A percentile compares a stretch with the other conserved stretches of the same genome.
These are phyloP conservation scores for Saxophila tyrrhenica DNA, from an alignment of 495 filamentous ascomycete species.

Conservation along the genomic window DNA sequence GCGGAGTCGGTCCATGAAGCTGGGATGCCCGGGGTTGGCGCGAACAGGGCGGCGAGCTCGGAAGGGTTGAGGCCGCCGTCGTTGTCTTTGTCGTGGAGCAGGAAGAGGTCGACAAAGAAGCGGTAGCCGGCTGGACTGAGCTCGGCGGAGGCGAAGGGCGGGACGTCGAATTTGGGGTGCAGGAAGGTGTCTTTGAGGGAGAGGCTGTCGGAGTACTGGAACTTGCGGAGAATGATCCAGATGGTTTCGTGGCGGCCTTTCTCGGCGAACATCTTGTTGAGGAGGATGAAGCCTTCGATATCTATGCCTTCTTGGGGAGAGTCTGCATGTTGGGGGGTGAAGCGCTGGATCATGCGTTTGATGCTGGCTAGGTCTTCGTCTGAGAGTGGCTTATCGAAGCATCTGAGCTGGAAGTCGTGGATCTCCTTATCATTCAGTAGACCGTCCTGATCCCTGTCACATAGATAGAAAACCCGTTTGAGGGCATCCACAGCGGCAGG, in stretches of 20 bases:
- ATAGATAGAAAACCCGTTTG: constrained; percentile 85
- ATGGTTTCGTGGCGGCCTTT: constrained; percentile 98
- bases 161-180: constrained; percentile 90
- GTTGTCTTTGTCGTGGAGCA: constrained; percentile 92
- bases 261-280: constrained; percentile 93
- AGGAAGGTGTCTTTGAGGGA: constrained; percentile 82
- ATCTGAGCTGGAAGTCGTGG: constrained; percentile 76
- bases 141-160: constrained; percentile 81
- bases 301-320: constrained; percentile 60
- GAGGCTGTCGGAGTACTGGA: constrained; percentile 90
- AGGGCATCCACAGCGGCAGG: constrained; percentile 76
- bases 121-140: constrained; percentile 89
- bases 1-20: constrained; percentile 70
- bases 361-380: constrained; percentile 75
- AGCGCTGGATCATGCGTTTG: constrained; percentile 59
- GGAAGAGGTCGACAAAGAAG: constrained; percentile 94
- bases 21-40: constrained; percentile 83
- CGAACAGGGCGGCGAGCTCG: constrained; percentile 77
- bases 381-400: constrained; percentile 74
- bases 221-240: constrained; percentile 91
- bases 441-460: constrained; percentile 94
- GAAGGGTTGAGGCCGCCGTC: constrained; percentile 82
- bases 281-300: constrained; percentile 66
- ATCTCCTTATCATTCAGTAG: constrained; percentile 84
- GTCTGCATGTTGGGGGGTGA: constrained; percentile 43